Evolutionary conservation across 129 eudicot species (phyloP).

Genomic region (Chrysanthemum seticuspe): DNA sequence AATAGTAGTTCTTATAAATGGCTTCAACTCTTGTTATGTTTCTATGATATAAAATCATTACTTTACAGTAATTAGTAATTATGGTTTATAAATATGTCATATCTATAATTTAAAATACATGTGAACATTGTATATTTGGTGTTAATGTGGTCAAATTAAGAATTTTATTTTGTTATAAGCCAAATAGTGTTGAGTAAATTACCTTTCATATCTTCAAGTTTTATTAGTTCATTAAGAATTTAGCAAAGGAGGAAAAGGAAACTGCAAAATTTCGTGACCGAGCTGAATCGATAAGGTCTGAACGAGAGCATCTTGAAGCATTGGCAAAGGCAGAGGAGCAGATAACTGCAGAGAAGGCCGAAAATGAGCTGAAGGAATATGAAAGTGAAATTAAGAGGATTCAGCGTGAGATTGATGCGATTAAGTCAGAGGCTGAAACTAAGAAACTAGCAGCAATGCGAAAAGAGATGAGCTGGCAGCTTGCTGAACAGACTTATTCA

Average conservation of each 20-base stretch:
- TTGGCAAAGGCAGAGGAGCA: slow-evolving; percentile 21
- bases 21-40: no score
- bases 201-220: no score
- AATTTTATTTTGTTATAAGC: no score
- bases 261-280: slow-evolving; percentile 18
- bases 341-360: not conserved
- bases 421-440: slow-evolving; percentile 38
- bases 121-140: no score
- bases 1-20: no score
- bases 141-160: no score
- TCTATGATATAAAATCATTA: no score
- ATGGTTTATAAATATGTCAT: no score
- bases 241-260: slow-evolving; percentile 49
- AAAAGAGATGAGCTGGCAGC: slow-evolving; percentile 21
- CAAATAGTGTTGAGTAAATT: no score
- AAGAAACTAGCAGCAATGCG: slow-evolving; percentile 36
- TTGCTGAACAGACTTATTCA: slow-evolving; percentile 14
- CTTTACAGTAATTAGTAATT: no score
- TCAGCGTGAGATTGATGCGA: slow-evolving; percentile 33
- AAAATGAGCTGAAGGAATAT: not conserved
- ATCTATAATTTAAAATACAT: no score
- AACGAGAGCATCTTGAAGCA: slow-evolving; percentile 35
- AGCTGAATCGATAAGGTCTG: slow-evolving; percentile 23
- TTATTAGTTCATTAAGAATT: no score
- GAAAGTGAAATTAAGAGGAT: slow-evolving; percentile 33